Percentiles rank a stretch among this genome's conserved stretches.
These are phyloP conservation scores for Leptographium lundbergii DNA, from an alignment of 2,329 filamentous ascomycete genomes.

Conservation along the genomic window DNA sequence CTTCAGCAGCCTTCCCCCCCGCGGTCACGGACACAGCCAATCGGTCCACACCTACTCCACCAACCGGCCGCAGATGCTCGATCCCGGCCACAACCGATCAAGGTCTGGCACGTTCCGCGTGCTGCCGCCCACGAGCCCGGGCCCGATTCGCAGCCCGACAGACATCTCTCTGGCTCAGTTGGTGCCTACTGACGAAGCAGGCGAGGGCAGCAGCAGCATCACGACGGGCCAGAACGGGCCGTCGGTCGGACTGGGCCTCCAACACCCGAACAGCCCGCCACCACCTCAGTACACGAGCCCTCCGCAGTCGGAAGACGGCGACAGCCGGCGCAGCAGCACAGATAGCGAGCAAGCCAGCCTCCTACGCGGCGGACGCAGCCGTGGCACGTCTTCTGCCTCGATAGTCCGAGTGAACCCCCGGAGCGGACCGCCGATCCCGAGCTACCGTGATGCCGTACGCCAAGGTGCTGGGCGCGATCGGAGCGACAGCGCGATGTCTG, in stretches of 20 bases:
- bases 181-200: slow-evolving; percentile 56
- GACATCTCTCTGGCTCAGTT: slow-evolving; percentile 91
- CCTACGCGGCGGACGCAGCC: slow-evolving; percentile 36
- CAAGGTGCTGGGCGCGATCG: slow-evolving; percentile 36
- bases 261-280: slow-evolving; percentile 50
- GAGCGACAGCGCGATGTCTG: slow-evolving; percentile 24
- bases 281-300: slow-evolving; percentile 61
- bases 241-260: slow-evolving; percentile 28
- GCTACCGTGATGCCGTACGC: slow-evolving; percentile 63
- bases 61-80: slow-evolving; percentile 27
- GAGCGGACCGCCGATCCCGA: slow-evolving; percentile 57
- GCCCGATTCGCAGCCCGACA: slow-evolving; percentile 79
- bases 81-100: slow-evolving; percentile 58
- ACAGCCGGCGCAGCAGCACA: slow-evolving; percentile 42
- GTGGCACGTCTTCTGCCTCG: slow-evolving; percentile 35
- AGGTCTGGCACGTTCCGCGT: slow-evolving; percentile 69
- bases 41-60: slow-evolving; percentile 30
- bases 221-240: neutral
- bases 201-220: slow-evolving; percentile 45
- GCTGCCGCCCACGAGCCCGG: slow-evolving; percentile 68
- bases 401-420: slow-evolving; percentile 11
- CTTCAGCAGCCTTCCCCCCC: slow-evolving; percentile 26
- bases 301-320: slow-evolving; percentile 42
- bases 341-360: slow-evolving; percentile 43
- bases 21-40: slow-evolving; percentile 30